These are phyloP conservation scores for Cercospora sp. DNA, from an alignment of 2,329 filamentous ascomycete species.

Conservation along the genomic window DNA sequence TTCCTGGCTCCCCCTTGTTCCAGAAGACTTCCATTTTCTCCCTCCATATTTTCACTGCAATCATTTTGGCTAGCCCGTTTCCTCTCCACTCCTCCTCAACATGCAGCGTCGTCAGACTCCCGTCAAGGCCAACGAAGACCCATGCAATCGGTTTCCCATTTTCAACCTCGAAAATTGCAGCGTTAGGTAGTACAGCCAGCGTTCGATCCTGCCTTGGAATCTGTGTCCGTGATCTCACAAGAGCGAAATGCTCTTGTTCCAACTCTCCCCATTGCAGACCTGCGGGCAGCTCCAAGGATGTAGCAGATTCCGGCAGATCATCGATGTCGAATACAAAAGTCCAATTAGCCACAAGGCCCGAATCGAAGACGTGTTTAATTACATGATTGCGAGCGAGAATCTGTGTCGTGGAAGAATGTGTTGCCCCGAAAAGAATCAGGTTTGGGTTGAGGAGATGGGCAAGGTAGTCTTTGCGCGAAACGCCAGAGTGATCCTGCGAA, in stretches of 20 bases:
- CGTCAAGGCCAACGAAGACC: conserved; percentile 65
- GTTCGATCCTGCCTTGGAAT: conserved; percentile 58
- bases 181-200: conserved; percentile 45
- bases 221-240: conserved; percentile 58
- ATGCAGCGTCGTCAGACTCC: conserved; percentile 61
- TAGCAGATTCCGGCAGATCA: background rate
- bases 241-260: conserved; percentile 53
- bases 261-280: conserved; percentile 60
- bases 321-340: conserved; percentile 33
- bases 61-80: conserved; percentile 62
- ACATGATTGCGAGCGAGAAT: conserved; percentile 30
- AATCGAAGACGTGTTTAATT: conserved; percentile 25
- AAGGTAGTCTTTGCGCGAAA: conserved; percentile 27
- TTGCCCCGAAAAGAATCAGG: conserved; percentile 37
- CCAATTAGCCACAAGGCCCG: conserved; percentile 28
- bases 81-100: conserved; percentile 62
- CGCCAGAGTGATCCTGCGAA: conserved; percentile 18
- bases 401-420: conserved; percentile 33
- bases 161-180: conserved; percentile 43
- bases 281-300: conserved; percentile 41
- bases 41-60: conserved; percentile 60
- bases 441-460: conserved; percentile 24
- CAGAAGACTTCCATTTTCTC: conserved; percentile 49
- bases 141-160: conserved; percentile 58
- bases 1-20: conserved; percentile 29